A percentile compares a stretch with the other conserved stretches of the same genome.
These are phyloP conservation scores for Botryotinia globosa DNA, from an alignment of 2,329 filamentous ascomycete genomes.

Conservation along the genomic window DNA sequence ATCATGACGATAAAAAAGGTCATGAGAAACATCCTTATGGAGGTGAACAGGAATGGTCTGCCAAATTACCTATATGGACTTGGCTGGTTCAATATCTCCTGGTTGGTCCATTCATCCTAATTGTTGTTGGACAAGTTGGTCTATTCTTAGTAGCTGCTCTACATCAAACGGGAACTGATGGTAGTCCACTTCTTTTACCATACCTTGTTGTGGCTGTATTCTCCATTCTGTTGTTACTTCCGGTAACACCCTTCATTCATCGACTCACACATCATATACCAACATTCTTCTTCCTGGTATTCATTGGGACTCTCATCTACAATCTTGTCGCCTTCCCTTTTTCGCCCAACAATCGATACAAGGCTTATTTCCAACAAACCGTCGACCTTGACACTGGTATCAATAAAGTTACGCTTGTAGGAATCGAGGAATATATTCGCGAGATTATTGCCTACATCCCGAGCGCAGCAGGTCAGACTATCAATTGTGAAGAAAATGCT, in stretches of 20 bases:
- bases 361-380: slow-evolving; percentile 81
- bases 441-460: slow-evolving; percentile 68
- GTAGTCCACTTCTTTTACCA: slow-evolving; percentile 66
- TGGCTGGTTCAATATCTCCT: slow-evolving; percentile 87
- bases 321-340: slow-evolving; percentile 89
- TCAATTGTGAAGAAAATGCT: slow-evolving; percentile 49
- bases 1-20: slow-evolving; percentile 31
- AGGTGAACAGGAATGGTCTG: slow-evolving; percentile 83
- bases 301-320: slow-evolving; percentile 75
- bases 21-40: slow-evolving; percentile 51
- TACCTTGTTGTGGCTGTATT: slow-evolving; percentile 69
- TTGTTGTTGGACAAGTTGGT: slow-evolving; percentile 73
- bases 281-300: slow-evolving; percentile 69
- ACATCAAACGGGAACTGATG: slow-evolving; percentile 81
- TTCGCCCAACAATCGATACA: slow-evolving; percentile 73
- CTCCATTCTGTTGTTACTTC: slow-evolving; percentile 69
- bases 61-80: slow-evolving; percentile 72
- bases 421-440: slow-evolving; percentile 64
- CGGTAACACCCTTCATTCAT: slow-evolving; percentile 80
- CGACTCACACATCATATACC: slow-evolving; percentile 82
- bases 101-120: slow-evolving; percentile 72
- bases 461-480: slow-evolving; percentile 60
- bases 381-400: slow-evolving; percentile 72
- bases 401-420: slow-evolving; percentile 67
- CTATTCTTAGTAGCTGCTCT: slow-evolving; percentile 70